Conservation (phyloP, 331 rosid species). For the Malus hybrid region DNA sequence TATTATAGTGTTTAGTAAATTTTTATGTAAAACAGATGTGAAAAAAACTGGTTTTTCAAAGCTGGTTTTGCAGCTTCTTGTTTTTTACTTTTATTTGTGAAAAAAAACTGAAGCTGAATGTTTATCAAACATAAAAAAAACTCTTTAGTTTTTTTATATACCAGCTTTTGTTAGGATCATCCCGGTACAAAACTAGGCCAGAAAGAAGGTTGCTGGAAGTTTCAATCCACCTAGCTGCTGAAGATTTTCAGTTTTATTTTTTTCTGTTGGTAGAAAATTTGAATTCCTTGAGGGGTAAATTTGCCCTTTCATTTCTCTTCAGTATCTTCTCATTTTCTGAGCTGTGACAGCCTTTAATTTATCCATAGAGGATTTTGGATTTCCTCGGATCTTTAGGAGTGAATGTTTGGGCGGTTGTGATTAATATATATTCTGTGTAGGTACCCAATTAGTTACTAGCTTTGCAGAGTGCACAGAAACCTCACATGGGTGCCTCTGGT, state of each 20-base stretch:
- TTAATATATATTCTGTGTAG: not conserved
- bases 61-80: too few relatives aligned
- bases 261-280: not conserved
- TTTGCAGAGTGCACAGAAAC: not conserved
- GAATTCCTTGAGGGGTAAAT: not conserved
- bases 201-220: not conserved
- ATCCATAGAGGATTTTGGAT: not conserved
- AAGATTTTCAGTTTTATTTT: not conserved
- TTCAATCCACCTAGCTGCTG: not conserved
- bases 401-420: slow-evolving; percentile 1
- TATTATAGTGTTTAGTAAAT: too few relatives aligned
- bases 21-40: too few relatives aligned
- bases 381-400: too few relatives aligned
- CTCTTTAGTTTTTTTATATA: too few relatives aligned
- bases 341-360: not conserved
- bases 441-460: not conserved
- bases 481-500: not conserved
- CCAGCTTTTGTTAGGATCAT: too few relatives aligned
- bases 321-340: not conserved
- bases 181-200: not conserved
- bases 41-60: too few relatives aligned
- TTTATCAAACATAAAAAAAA: too few relatives aligned
- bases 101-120: too few relatives aligned
- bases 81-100: too few relatives aligned
- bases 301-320: not conserved